A percentile compares a stretch with the other conserved stretches of the same genome.
These are phyloP conservation scores for Pichia sp. DNA, from an alignment of 1,139 yeast species.

Conservation along the genomic window DNA sequence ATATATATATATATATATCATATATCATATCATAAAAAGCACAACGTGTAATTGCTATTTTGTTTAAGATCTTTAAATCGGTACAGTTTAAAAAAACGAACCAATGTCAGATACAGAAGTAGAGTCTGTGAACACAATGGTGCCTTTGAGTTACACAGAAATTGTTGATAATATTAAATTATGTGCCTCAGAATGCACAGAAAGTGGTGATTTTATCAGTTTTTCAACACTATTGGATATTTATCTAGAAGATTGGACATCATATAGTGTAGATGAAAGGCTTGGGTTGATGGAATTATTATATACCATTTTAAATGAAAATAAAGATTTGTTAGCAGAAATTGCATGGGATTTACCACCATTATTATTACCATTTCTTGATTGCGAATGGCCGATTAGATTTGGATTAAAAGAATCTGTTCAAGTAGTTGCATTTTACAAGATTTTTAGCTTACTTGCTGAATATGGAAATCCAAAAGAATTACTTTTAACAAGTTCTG, in stretches of 20 bases:
- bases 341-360: conserved; percentile 89
- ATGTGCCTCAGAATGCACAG: conserved; percentile 26
- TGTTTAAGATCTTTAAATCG: too few relatives aligned
- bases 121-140: conserved; percentile 20
- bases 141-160: conserved; percentile 16
- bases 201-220: conserved; percentile 56
- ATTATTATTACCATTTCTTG: conserved; percentile 45
- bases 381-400: conserved; percentile 22
- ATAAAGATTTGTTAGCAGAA: conserved; percentile 50
- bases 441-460: conserved; percentile 55
- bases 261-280: conserved; percentile 45
- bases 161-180: conserved; percentile 19
- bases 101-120: conserved; percentile 23
- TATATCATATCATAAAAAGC: too few relatives aligned
- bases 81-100: neutral
- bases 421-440: conserved; percentile 32
- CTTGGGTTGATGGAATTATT: conserved; percentile 38
- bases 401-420: conserved; percentile 16
- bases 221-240: conserved; percentile 68
- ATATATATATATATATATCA: too few relatives aligned
- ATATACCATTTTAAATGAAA: conserved; percentile 35
- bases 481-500: conserved; percentile 62
- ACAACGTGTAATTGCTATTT: too few relatives aligned
- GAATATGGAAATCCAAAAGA: conserved; percentile 74
- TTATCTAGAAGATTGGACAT: conserved; percentile 44